These are phyloP conservation scores for Ilex paraguariensis DNA, from an alignment of 305 asterid species.

Conservation along the genomic window DNA sequence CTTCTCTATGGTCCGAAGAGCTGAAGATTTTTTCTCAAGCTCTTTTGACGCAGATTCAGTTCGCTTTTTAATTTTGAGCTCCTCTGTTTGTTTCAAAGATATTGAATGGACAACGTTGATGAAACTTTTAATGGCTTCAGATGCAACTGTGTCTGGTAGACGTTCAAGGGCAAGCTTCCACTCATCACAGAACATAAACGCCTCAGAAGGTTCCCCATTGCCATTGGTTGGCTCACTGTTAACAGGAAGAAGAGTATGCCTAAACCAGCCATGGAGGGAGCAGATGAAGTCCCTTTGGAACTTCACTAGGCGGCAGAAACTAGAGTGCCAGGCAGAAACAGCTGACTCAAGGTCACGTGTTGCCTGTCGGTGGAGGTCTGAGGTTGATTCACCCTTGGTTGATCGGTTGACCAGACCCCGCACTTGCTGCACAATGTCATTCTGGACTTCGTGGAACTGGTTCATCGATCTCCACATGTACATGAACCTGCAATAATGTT, in stretches of 20 bases:
- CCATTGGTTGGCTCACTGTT: conserved; percentile 31
- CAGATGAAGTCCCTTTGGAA: conserved; percentile 70
- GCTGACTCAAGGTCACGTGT: conserved; percentile 91
- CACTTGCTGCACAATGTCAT: conserved; percentile 88
- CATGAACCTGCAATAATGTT: conserved; percentile 67
- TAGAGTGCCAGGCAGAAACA: conserved; percentile 81
- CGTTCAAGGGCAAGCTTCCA: conserved; percentile 92
- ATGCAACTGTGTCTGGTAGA: conserved; percentile 88
- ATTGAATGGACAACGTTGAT: conserved; percentile 80
- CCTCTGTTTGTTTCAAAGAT: conserved; percentile 68
- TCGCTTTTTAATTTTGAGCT: conserved; percentile 70
- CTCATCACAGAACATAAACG: conserved; percentile 67
- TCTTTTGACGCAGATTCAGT: conserved; percentile 70
- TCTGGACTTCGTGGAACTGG: conserved; percentile 77
- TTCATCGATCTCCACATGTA: conserved; percentile 99
- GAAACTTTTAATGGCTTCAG: conserved; percentile 93
- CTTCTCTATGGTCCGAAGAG: conserved; percentile 71
- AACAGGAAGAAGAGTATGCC: conserved; percentile 68
- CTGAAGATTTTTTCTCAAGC: conserved; percentile 82
- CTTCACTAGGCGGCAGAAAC: conserved; percentile 70
- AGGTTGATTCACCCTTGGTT: conserved; percentile 58
- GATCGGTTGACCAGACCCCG: conserved; percentile 72
- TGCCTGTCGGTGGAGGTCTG: conserved; percentile 90
- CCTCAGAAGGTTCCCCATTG: conserved; percentile 34
- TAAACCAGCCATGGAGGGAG: conserved; percentile 90